Base-by-base conservation (phyloP, 768 basidiomycete genomes). In the Tephrocybe sp. region DNA sequence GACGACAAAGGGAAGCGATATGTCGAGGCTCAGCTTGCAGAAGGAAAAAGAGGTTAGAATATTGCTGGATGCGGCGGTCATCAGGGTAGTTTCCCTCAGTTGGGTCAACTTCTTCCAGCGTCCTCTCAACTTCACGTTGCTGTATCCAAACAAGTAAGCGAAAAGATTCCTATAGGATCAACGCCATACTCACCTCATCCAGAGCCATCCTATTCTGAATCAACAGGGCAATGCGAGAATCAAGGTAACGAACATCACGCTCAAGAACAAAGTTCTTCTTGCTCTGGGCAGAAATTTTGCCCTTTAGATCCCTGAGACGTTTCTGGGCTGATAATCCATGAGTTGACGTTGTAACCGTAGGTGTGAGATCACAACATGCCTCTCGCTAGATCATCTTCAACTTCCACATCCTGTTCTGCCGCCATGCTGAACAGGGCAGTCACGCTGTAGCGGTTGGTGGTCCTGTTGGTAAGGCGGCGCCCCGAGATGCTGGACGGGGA, bases 261-360 rank as follows among this genome's bases (percentile, higher is more conserved):
- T 99, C 97, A 10, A 99, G 82, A 35, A 99, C 97, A 62, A 99
- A 99, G 73, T 99, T 99, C 84, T 98, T 98, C 80, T 99, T 99
- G 48, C 92, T 95, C 72, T 98, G 97, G 0, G 93, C 89, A 12
- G 97, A 98, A 53, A 99, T 99, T 65, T 94, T 90, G 22, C 87
- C 83, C 74, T 99, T 99, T 56, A 99, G 79, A 61, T 99, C 97
- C 26, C 97, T 80, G 26, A 99, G 75, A 41, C 96, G 92, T 70
- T 96, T 98, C 76, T 99, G 97, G 43, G 97, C 97, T 93, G 65
- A 39, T 9, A 36, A 34, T 44, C 45, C 49, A 54, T 48, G 48
- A 58, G 36, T 40, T 26, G 16, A 14, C 33, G 34, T 52, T 23
- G 8, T 16, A 33, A 22, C 23, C 52, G 38, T 14, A 46, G 35